phyloP scores from a whole-genome alignment of 208 protist species.

The Endotrypanum monterogeii region DNA sequence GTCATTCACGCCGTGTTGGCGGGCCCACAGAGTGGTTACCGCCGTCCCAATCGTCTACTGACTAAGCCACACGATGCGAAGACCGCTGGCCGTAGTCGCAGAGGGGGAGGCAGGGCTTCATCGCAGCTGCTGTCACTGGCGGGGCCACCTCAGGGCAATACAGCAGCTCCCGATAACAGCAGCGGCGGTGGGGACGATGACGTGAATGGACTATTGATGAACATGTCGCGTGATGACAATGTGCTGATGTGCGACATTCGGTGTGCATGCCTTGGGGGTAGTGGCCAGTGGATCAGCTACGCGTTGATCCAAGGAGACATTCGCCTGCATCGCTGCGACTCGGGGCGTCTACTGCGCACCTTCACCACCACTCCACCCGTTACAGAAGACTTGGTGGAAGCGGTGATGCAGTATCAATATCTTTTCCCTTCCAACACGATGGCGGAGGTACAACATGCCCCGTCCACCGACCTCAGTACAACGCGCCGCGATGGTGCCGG shows the following conservation, averaged over 20 bases:
- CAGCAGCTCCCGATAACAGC: neutral
- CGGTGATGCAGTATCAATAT: conserved; percentile 60
- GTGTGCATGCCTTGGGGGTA: conserved; percentile 53
- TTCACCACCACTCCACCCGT: conserved; percentile 67
- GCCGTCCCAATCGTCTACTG: neutral
- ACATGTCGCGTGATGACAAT: conserved; percentile 24
- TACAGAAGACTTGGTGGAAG: conserved; percentile 56
- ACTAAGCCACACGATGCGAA: neutral
- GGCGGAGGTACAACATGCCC: neutral
- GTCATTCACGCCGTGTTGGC: conserved; percentile 25
- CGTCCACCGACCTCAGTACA: neutral
- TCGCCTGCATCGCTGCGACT: conserved; percentile 72
- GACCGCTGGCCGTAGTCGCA: neutral
- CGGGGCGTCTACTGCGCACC: conserved; percentile 71
- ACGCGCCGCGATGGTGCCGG: neutral
- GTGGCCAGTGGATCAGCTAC: conserved; percentile 73
- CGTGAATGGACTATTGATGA: conserved; percentile 9
- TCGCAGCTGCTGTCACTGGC: conserved; percentile 4
- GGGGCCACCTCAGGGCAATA: conserved; percentile 4
- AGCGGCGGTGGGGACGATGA: conserved; percentile 7
- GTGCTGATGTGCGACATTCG: conserved; percentile 40
- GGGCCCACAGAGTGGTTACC: neutral
- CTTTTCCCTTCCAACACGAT: conserved; percentile 27
- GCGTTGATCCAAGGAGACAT: conserved; percentile 72
- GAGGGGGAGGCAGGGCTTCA: neutral